Conservation (phyloP, 768 basidiomycete genomes). For the Boletus pseudopeckii region DNA sequence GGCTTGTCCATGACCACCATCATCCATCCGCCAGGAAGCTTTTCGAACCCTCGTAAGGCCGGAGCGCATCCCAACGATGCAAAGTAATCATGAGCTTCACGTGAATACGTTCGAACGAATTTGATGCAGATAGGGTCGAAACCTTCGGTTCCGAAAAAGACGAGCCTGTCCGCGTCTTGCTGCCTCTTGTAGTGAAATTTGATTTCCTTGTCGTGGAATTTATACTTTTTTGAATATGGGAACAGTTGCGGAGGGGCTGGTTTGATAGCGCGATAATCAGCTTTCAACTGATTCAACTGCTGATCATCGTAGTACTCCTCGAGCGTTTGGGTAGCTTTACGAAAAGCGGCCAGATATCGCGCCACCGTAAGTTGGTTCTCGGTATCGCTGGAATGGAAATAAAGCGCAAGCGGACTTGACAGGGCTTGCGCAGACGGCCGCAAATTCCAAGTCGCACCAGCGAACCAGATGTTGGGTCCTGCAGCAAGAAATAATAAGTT, state of each 20-base stretch:
- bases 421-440: constrained; percentile 24
- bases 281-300: not conserved
- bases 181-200: not conserved
- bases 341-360: constrained; percentile 27
- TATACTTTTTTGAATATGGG: not conserved
- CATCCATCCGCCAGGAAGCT: not conserved
- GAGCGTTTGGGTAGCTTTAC: constrained; percentile 21
- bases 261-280: too few species aligned
- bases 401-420: constrained; percentile 21
- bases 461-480: constrained; percentile 29
- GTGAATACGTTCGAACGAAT: not conserved
- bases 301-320: constrained; percentile 22
- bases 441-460: constrained; percentile 25
- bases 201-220: not conserved
- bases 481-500: not conserved
- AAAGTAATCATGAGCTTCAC: not conserved
- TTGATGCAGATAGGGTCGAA: not conserved
- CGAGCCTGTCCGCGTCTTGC: not conserved
- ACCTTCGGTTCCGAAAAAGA: not conserved
- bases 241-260: not conserved
- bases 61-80: not conserved
- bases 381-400: constrained; percentile 22
- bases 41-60: not conserved
- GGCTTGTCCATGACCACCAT: too few species aligned
- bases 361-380: not conserved